Percentiles rank a stretch among this genome's conserved stretches.
phyloP scores from a whole-genome alignment of 2,329 filamentous ascomycete species.

The Phoma herbarum region DNA sequence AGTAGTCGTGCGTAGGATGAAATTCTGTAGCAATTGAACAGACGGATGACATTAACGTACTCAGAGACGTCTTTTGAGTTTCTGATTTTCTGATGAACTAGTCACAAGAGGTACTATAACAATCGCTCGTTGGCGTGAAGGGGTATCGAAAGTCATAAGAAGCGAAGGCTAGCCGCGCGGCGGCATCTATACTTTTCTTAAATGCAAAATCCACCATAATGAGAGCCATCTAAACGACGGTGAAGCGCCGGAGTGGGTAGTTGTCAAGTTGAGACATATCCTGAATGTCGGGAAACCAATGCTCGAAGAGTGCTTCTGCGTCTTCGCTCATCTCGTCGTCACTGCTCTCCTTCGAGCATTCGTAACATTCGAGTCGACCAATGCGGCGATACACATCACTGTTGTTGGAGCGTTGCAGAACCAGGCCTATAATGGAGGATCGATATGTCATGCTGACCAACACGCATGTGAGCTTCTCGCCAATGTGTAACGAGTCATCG shows the following conservation, averaged over 20 bases:
- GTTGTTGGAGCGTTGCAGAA: conserved; percentile 36
- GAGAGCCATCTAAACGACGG: conserved; percentile 32
- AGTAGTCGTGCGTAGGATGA: background rate
- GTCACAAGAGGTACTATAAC: background rate
- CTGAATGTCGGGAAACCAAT: conserved; percentile 49
- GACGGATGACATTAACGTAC: too few species aligned
- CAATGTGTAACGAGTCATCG: conserved; percentile 38
- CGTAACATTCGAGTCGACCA: conserved; percentile 49
- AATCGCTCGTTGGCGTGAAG: conserved; percentile 6
- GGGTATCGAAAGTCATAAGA: conserved; percentile 19
- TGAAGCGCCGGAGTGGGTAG: conserved; percentile 41
- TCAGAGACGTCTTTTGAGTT: too few species aligned
- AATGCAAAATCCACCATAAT: background rate
- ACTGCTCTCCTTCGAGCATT: conserved; percentile 38
- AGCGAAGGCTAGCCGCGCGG: conserved; percentile 14
- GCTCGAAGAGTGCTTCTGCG: conserved; percentile 45
- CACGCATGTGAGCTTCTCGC: conserved; percentile 45
- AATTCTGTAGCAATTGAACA: too few species aligned
- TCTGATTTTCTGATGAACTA: background rate
- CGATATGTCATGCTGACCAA: conserved; percentile 51
- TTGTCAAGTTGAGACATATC: conserved; percentile 50
- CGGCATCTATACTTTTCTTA: conserved; percentile 4
- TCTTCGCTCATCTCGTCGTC: conserved; percentile 47
- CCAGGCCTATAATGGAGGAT: conserved; percentile 46
- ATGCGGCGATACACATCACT: conserved; percentile 43